Evolutionary conservation across 225 moss, liverwort and hornwort species (phyloP).

Genomic region (Sphagnum tenellum): DNA sequence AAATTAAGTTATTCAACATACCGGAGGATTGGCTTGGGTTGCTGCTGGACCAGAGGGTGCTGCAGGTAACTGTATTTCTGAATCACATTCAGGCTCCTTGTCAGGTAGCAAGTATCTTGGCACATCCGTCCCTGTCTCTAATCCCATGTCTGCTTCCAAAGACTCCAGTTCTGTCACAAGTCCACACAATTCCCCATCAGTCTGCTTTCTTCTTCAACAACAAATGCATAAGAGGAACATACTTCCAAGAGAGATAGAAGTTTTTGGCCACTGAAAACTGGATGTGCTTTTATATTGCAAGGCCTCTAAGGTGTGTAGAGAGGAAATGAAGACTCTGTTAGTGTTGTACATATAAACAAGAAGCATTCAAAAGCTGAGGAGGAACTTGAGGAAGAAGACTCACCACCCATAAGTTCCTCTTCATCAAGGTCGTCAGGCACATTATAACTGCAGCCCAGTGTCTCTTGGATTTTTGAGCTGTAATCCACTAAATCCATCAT

Average conservation of each 20-base stretch:
- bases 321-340: no score
- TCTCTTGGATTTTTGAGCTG: constrained; percentile 94
- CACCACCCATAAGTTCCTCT: constrained; percentile 96
- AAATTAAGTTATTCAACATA: constrained; percentile 9
- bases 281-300: no score
- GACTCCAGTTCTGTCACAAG: constrained; percentile 66
- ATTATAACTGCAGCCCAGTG: constrained; percentile 90
- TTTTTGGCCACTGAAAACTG: no score
- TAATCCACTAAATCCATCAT: constrained; percentile 99
- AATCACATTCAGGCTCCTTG: constrained; percentile 54
- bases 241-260: no score
- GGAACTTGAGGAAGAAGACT: neutral
- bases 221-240: no score
- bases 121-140: constrained; percentile 65
- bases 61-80: constrained; percentile 63
- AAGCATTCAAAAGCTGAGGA: no score
- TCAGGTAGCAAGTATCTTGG: constrained; percentile 94
- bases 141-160: constrained; percentile 91
- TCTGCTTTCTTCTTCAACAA: no score
- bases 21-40: constrained; percentile 54
- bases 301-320: no score
- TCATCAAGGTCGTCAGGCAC: constrained; percentile 97
- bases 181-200: neutral
- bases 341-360: no score
- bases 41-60: constrained; percentile 61